Base-by-base conservation (phyloP, 345 rosid genomes). In the Aegle marmelos region DNA sequence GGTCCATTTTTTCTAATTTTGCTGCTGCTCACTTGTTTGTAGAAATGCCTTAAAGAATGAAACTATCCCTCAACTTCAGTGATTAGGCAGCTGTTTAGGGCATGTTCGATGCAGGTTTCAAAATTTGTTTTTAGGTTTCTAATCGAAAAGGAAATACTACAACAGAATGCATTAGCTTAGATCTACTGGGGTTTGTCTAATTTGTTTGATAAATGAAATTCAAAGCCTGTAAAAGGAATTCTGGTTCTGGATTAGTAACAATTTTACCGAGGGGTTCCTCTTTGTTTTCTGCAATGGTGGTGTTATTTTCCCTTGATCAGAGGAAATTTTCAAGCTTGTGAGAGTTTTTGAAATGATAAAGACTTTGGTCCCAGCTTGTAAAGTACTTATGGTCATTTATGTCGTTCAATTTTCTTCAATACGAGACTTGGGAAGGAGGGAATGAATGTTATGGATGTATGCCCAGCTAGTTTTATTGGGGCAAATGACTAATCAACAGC, bases 291-390 rank as follows among this genome's bases (percentile, higher is more conserved):
- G 37, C 28, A 27, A 30, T 45, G 27, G 48, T 27, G 25, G 4
- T 72, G 4, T 54, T 72, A 11, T 36, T 58, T 24, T 13, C 54
- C 21, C 9, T 24, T 36, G 31, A 60, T 17, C 77, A 41, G 39
- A 74, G 33, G 9, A 24, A 72, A 6, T 1, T 31, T 75, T 22
- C 17, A 48, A 28, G 78, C 70, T 31, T 63, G 31, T 48, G 24
- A 33, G 70, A 9, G n/a, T 28, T 27, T 31, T 78, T 78, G 61
- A 61, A 70, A 70, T 33, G 76, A 71, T 62, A 14, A 70, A 76
- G 39, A 39, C 74, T 9, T 57, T 58, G 19, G 58, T 58, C 34
- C 74, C 56, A 28, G 74, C 54, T 37, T 68, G 74, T 36, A 16
- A 68, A 19, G 68, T 77, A 39, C 27, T 68, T 28, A 58, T 56